Percentiles rank a stretch among this genome's conserved stretches.
Conservation (phyloP, 2,329 filamentous ascomycete genomes). For the Aspergillus pseudoterreus region DNA sequence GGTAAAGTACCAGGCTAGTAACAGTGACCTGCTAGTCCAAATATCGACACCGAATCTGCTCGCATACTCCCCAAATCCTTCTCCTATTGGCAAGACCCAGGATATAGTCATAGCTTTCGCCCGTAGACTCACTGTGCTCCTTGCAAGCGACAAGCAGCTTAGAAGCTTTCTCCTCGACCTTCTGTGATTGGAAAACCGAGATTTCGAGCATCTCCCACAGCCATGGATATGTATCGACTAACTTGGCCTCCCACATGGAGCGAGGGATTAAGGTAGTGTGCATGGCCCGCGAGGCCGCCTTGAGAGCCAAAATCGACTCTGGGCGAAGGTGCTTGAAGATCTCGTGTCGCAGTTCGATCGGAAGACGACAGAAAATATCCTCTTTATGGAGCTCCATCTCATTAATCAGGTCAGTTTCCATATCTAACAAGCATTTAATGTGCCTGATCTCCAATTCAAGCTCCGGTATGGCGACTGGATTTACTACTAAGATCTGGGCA, state of each 20-base stretch:
- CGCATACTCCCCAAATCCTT: slow-evolving; percentile 5
- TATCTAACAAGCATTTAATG: neutral
- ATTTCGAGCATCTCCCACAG: slow-evolving; percentile 2
- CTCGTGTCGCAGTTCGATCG: neutral
- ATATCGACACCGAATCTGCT: slow-evolving; percentile 2
- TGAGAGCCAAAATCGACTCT: slow-evolving; percentile 1
- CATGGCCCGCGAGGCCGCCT: neutral
- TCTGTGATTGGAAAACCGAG: slow-evolving; percentile 1
- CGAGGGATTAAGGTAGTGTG: neutral
- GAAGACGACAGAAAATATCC: neutral
- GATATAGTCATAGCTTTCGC: neutral
- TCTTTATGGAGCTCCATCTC: neutral
- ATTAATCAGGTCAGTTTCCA: neutral
- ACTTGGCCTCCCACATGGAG: slow-evolving; percentile 1
- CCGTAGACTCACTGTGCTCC: neutral
- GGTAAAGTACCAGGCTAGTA: neutral
- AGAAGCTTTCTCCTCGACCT: neutral
- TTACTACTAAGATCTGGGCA: neutral
- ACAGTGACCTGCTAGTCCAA: slow-evolving; percentile 2
- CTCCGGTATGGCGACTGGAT: neutral
- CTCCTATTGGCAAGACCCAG: slow-evolving; percentile 2
- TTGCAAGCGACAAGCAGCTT: neutral
- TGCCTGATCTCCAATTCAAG: neutral
- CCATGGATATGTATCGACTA: slow-evolving; percentile 1
- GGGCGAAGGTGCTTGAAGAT: neutral